These are phyloP conservation scores for Claviceps sp. DNA, from an alignment of 2,329 filamentous ascomycete species.

Conservation along the genomic window DNA sequence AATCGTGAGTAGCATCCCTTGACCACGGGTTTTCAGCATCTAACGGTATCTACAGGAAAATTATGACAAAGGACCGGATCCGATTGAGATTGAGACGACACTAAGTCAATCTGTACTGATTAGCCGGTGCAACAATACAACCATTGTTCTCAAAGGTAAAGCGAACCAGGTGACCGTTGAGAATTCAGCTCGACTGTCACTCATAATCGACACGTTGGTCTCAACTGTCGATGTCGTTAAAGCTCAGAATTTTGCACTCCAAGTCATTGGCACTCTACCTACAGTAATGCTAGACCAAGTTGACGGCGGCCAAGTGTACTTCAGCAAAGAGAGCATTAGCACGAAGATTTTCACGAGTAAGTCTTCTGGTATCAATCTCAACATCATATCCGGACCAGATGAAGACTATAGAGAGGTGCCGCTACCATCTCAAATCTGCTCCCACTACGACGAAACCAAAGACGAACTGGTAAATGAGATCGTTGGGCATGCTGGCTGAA, in stretches of 20 bases:
- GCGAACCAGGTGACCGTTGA: constrained; percentile 95
- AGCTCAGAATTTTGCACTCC: constrained; percentile 84
- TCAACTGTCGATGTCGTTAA: constrained; percentile 93
- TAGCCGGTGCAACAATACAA: constrained; percentile 80
- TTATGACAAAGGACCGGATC: constrained; percentile 60
- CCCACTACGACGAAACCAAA: constrained; percentile 54
- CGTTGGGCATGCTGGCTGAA: constrained; percentile 77
- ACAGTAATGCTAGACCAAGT: constrained; percentile 88
- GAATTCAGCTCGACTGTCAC: constrained; percentile 70
- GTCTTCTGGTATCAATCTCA: constrained; percentile 74
- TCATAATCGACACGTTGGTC: constrained; percentile 81
- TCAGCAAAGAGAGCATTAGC: constrained; percentile 62
- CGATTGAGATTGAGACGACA: constrained; percentile 69
- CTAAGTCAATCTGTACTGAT: constrained; percentile 86
- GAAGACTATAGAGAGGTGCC: constrained; percentile 81
- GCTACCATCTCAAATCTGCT: constrained; percentile 78
- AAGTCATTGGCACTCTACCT: constrained; percentile 74
- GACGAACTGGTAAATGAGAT: constrained; percentile 82
- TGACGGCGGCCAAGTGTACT: constrained; percentile 77
- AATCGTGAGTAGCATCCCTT: constrained; percentile 40
- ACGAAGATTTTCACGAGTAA: constrained; percentile 88
- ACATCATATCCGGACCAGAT: constrained; percentile 56
- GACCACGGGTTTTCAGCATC: background rate
- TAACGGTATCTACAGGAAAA: constrained; percentile 51
- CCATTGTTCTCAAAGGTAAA: constrained; percentile 81